phyloP scores from a whole-genome alignment of 2,329 filamentous ascomycete genomes.

The Penicillium sp. region DNA sequence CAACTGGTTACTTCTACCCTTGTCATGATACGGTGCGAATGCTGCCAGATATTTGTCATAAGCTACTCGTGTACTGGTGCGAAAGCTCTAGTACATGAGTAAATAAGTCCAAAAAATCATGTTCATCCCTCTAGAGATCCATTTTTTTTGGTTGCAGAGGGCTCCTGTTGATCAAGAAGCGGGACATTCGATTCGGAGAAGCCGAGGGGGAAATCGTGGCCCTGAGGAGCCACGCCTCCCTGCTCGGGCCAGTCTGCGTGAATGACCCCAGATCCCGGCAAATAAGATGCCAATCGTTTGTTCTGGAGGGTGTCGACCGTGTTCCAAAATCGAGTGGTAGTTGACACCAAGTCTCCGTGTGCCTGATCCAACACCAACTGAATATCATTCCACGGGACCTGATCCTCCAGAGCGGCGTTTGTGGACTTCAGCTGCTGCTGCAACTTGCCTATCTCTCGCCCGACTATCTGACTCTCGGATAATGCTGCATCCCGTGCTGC shows the following conservation, averaged over 20 bases:
- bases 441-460: background rate
- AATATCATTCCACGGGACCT: slow-evolving; percentile 1
- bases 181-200: background rate
- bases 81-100: no score
- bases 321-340: slow-evolving; percentile 3
- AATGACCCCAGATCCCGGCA: background rate
- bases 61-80: no score
- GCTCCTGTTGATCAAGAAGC: background rate
- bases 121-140: no score
- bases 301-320: slow-evolving; percentile 4
- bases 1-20: no score
- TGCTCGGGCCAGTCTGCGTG: background rate
- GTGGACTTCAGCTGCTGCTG: slow-evolving; percentile 4
- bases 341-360: slow-evolving; percentile 3
- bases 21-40: no score
- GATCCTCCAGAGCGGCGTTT: background rate
- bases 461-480: background rate
- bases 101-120: no score
- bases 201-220: background rate
- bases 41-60: no score
- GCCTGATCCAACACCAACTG: slow-evolving; percentile 6
- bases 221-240: no score
- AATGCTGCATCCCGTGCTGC: background rate
- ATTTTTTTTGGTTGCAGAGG: no score
- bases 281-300: background rate